Evolutionary conservation across 176 grass and related monocot species (phyloP), one percentile per base, ranked within the genome.

Genomic region (Eragrostis curvula): DNA sequence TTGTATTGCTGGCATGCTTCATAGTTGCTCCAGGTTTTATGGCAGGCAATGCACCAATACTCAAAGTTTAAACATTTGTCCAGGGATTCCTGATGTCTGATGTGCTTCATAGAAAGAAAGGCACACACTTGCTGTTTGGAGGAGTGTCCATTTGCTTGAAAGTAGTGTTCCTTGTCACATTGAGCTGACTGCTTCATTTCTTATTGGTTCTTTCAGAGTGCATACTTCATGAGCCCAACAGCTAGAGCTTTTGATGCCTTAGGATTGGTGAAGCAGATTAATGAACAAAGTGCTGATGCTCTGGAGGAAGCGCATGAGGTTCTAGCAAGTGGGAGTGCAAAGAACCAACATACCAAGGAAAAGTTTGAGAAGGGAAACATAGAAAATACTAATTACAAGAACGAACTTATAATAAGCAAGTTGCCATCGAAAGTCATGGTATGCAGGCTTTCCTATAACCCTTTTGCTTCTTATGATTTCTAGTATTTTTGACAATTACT

Each of bases 221-320:
- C 74, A 36, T 93, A 83, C 77, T 97, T 97, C 74, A 81, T 97
- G 81, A 97, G 94, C 73, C 75, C 94, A 59, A 86, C 74, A 74
- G 75, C 68, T 36, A 70, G 87, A 89, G 75, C 86, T 70, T 88
- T 81, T 15, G 89, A 97, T 88, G 94, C 94, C 77, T 73, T 97
- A 83, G 94, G 84, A 71, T 73, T 94, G 78, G 90, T 97, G 79
- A 82, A 64, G 66, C 94, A 91, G 66, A 89, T 97, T 18, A 93
- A 83, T 45, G 91, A 89, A 81, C 87, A 91, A 30, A 89, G 82
- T 74, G 91, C 91, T 83, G 64, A 87, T 65, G 87, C 74, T 72
- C 50, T 91, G 59, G 91, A 83, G 56, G 91, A 97, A 74, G 87
- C 89, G 29, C 86, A 91, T 74, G 94, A 93, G 49, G 84, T 94